Evolutionary conservation across 2,329 filamentous ascomycete genomes (phyloP).

Genomic region (Trichoderma gracile): DNA sequence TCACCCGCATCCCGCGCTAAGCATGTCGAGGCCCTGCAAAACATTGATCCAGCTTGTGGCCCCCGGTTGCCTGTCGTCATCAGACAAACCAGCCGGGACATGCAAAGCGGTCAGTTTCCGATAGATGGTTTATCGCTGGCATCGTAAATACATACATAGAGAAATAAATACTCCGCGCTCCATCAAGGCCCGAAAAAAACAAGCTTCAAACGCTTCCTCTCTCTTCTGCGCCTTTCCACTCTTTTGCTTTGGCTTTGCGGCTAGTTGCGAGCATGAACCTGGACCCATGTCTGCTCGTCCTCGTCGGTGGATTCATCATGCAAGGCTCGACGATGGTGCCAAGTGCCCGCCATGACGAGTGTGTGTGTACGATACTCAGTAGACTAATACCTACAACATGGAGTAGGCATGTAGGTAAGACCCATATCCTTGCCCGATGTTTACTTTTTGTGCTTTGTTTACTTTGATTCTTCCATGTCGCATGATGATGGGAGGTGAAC

Average conservation of each 20-base stretch:
- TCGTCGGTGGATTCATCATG: conserved; percentile 5
- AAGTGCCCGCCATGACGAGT: background rate
- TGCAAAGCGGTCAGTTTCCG: conserved; percentile 22
- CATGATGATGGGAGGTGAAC: background rate
- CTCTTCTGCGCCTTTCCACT: background rate
- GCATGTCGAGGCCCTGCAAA: conserved; percentile 4
- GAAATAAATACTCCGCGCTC: conserved; percentile 4
- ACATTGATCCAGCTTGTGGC: background rate
- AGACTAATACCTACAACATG: no score
- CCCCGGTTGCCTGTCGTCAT: conserved; percentile 20
- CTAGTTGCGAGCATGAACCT: background rate
- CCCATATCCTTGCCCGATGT: conserved; percentile 9
- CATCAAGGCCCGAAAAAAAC: background rate
- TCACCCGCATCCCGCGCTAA: conserved; percentile 22
- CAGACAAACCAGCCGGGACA: background rate
- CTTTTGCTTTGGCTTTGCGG: background rate
- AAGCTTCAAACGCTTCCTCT: background rate
- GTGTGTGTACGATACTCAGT: no score
- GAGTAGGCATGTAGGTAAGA: background rate
- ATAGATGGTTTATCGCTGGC: no score
- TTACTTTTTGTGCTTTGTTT: conserved; percentile 13
- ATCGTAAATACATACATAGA: no score
- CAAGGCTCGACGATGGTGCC: conserved; percentile 2
- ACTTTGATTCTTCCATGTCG: background rate
- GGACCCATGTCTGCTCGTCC: background rate